Evolutionary conservation across 2,329 filamentous ascomycete genomes (phyloP), one percentile per base, ranked within the genome.

Genomic region (Stylonectria norvegica): DNA sequence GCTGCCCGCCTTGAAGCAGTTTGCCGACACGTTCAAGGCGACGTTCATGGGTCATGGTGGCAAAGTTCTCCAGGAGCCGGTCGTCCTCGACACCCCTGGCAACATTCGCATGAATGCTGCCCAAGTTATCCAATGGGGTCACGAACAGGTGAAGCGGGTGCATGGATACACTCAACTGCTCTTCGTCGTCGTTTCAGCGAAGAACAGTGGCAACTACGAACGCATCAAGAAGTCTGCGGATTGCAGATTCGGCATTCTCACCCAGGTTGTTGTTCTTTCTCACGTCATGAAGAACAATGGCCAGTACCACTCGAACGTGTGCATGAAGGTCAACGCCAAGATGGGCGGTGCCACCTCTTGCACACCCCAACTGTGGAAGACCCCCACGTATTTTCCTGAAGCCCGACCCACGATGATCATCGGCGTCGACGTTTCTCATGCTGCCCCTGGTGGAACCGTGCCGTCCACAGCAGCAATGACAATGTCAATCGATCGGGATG

Each of bases 291-390:
- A 84, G 60, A 79, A 78, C 12, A 79, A 85, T 16, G 75, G 76
- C 0, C 93, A 98, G 56, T 97, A 97, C 65, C 85, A 87, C 56
- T 93, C 87, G 1, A 98, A 98, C 47, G 89, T 98, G 0, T 78
- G 82, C 49, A 93, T 98, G 88, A 98, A 98, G 70, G 81, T 98
- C 50, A 97, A 98, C 55, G 86, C 88, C 4, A 98, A 98, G 70
- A 76, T 98, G 3, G 93, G 93, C 11, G 93, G 93, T 5, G 76
- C 79, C 0, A 96, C 89, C 1, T 82, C 69, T 37, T 71, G 62
- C 31, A 65, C 64, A 1, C 47, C 50, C 10, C 54, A 62, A 5
- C 58, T 65, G 1, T 67, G 64, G 63, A 62, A 58, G 34, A 45
- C 53, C 0, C 34, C 46, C 0, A 64, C 57, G 0, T 68, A 64